Percentiles rank a stretch among this genome's conserved stretches.
These are phyloP conservation scores for Tetrapisispora iriomotensis DNA, from an alignment of 805 yeast genomes.

Conservation along the genomic window DNA sequence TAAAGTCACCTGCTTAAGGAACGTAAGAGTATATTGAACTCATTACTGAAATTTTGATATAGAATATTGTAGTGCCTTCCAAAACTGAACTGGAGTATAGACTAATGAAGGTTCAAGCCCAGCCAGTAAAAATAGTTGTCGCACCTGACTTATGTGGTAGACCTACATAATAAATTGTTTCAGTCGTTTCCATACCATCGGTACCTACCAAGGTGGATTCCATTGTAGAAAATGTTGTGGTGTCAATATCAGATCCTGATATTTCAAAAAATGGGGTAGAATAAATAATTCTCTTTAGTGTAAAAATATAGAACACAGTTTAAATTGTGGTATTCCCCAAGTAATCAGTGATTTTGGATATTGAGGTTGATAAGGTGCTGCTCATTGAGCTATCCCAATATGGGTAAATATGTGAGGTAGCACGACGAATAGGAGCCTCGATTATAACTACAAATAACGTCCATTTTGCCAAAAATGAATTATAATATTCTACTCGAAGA, in stretches of 20 bases:
- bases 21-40: neutral
- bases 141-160: neutral
- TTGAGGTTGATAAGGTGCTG: conserved; percentile 4
- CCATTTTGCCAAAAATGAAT: conserved; percentile 1
- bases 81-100: neutral
- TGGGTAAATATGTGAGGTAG: neutral
- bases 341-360: conserved; percentile 5
- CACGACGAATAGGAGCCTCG: neutral
- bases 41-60: neutral
- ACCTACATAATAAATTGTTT: neutral
- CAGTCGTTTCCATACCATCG: neutral
- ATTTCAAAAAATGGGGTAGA: conserved; percentile 1
- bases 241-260: conserved; percentile 5
- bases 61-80: neutral
- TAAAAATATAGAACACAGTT: neutral
- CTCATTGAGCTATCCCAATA: neutral
- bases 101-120: conserved; percentile 1
- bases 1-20: conserved; percentile 1
- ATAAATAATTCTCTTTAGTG: neutral
- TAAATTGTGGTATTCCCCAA: conserved; percentile 1
- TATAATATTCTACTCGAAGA: neutral
- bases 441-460: neutral
- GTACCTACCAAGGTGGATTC: neutral
- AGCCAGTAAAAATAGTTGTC: neutral
- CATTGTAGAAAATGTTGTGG: neutral